Evolutionary conservation across 108 stramenopile genomes (phyloP).

Genomic region (Fistulifera pelliculosa): DNA sequence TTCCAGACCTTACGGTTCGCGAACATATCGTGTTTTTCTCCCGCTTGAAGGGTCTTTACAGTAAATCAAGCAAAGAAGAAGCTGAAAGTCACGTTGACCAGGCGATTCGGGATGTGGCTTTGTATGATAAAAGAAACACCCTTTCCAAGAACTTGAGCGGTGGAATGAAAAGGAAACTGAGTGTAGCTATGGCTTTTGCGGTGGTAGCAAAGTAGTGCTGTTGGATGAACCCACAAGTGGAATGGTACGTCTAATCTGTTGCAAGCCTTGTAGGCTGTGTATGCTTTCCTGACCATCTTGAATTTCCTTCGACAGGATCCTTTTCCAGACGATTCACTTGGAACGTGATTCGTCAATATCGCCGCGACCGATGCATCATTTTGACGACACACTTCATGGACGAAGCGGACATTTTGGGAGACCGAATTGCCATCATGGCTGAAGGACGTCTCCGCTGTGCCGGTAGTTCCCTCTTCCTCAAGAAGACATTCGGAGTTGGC

Average conservation of each 20-base stretch:
- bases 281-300: background rate
- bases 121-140: conserved; percentile 61
- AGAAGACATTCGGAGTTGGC: conserved; percentile 87
- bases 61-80: conserved; percentile 35
- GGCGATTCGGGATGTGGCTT: conserved; percentile 69
- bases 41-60: conserved; percentile 64
- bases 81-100: conserved; percentile 44
- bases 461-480: conserved; percentile 88
- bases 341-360: conserved; percentile 71
- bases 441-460: conserved; percentile 82
- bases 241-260: background rate
- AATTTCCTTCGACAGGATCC: conserved; percentile 60
- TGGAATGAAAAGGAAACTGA: conserved; percentile 84
- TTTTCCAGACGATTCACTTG: conserved; percentile 78
- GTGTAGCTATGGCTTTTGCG: conserved; percentile 88
- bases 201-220: conserved; percentile 57
- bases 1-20: conserved; percentile 73
- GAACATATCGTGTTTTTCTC: conserved; percentile 88
- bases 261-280: background rate
- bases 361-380: conserved; percentile 78
- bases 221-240: conserved; percentile 21
- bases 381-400: conserved; percentile 97
- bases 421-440: conserved; percentile 94
- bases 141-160: conserved; percentile 72
- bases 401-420: conserved; percentile 84